Evolutionary conservation across 192 early-diverging fungal species (phyloP).

Genomic region (Allomyces macrogynus): DNA sequence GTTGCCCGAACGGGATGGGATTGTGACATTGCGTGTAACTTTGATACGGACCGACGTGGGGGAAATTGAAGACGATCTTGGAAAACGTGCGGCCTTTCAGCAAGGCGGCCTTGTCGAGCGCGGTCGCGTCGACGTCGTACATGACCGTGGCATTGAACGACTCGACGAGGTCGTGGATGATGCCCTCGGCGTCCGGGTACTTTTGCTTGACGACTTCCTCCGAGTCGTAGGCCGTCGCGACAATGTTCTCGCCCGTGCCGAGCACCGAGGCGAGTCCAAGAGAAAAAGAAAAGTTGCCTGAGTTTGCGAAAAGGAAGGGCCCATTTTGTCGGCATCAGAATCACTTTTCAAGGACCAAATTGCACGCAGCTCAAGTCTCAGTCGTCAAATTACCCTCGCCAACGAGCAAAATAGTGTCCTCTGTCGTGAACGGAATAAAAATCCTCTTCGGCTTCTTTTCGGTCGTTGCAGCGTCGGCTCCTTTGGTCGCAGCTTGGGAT

Average conservation of each 20-base stretch:
- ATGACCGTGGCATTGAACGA: conserved; percentile 41
- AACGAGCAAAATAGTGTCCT: conserved; percentile 2
- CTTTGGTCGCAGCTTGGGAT: too few species aligned
- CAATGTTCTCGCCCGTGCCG: conserved; percentile 31
- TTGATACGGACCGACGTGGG: conserved; percentile 50
- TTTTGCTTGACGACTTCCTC: conserved; percentile 42
- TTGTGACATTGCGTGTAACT: not conserved
- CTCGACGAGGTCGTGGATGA: conserved; percentile 36
- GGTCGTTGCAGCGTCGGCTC: not conserved
- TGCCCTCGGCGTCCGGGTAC: conserved; percentile 47
- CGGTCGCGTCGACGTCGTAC: conserved; percentile 60
- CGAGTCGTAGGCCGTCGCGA: conserved; percentile 59
- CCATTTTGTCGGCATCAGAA: too few species aligned
- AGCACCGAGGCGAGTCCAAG: conserved; percentile 40
- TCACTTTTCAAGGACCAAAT: too few species aligned
- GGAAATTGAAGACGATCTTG: conserved; percentile 90
- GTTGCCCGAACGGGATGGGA: not conserved
- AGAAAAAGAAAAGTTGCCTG: conserved; percentile 84
- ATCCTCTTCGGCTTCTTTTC: conserved; percentile 4
- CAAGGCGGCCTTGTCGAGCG: conserved; percentile 29
- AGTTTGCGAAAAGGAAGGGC: too few species aligned
- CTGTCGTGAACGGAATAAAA: conserved; percentile 2
- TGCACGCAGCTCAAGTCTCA: too few species aligned
- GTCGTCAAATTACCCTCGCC: not conserved
- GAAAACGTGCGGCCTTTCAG: conserved; percentile 41